Conservation (phyloP, 73 alveolate species). For the Tetrahymena thermophila region DNA sequence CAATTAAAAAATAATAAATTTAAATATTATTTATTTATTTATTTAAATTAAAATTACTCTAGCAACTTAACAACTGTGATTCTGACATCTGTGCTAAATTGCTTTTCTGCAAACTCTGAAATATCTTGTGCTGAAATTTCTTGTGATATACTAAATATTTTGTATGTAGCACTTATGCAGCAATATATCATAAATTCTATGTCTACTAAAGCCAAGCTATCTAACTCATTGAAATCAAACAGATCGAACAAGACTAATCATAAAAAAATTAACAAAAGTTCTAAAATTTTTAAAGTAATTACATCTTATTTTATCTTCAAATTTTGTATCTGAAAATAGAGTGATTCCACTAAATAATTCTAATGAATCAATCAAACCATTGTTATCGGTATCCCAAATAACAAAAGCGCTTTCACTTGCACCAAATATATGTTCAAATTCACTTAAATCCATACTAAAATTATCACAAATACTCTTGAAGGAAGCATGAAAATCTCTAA, state of each 20-base stretch:
- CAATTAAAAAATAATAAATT: not conserved
- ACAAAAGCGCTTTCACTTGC: conserved; percentile 81
- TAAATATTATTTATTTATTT: not conserved
- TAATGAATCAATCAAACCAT: conserved; percentile 86
- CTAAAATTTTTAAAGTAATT: not conserved
- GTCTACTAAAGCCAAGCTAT: conserved; percentile 80
- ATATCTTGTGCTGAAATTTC: conserved; percentile 58
- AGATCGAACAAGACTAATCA: conserved; percentile 74
- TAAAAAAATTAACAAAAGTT: not conserved
- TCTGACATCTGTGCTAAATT: conserved; percentile 21
- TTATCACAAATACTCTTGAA: conserved; percentile 87
- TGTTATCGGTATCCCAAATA: conserved; percentile 90
- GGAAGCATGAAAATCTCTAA: conserved; percentile 87
- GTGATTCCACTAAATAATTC: conserved; percentile 87
- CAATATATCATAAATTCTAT: conserved; percentile 83
- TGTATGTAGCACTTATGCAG: conserved; percentile 84
- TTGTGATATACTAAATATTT: conserved; percentile 66
- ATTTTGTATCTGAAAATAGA: conserved; percentile 58
- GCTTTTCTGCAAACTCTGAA: conserved; percentile 33
- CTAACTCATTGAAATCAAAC: conserved; percentile 91
- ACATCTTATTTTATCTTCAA: conserved; percentile 36
- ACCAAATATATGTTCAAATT: conserved; percentile 87
- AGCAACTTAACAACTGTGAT: conserved; percentile 38
- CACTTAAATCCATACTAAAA: conserved; percentile 80
- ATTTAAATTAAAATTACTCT: not conserved